Evolutionary conservation across 2,329 filamentous ascomycete genomes (phyloP), one percentile per base, ranked within the genome.

Genomic region (Pyricularia grisea): DNA sequence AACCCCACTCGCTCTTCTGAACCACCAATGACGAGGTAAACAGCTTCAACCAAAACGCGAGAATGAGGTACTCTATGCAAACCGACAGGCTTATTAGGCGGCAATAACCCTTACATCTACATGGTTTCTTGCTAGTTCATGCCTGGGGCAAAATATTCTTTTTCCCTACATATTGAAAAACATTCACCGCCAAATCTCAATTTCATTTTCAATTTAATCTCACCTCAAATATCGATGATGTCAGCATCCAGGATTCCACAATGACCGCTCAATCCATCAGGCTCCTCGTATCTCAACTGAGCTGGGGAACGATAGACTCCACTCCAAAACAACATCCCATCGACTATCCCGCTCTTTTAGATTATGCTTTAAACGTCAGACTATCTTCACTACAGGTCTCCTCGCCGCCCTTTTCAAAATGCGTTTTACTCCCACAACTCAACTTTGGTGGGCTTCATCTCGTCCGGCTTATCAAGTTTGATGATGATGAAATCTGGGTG

Each of bases 381-480:
- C 61, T 28, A 20, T 25, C 20, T 20, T 27, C 27, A 28, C 27
- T 17, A 31, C 25, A 23, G 14, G 25, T 17, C 61, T 25, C 25
- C 61, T 25, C 61, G 25, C 61, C 61, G 27, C 25, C 61, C 61
- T 65, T 28, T 65, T 23, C 61, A 27, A 28, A 28, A 25, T 65
- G 61, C 61, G 61, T 65, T 27, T 27, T 65, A 27, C 61, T 31
- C 14, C 61, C 61, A 65, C 61, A 65, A 31, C 27, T 25, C 61
- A 65, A 28, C 61, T 28, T 65, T 23, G 61, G 30, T 31, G 61
- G 61, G 27, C 25, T 23, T 28, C 61, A 65, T 65, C 61, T 65
- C 61, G 61, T 65, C 61, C 61, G 61, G 27, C 61, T 65, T 14
- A 27, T 65, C 61, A 31, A 65, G 61, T 65, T 65, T 28, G 61